Evolutionary conservation across 208 protist species (phyloP).

Genomic region (Crithidia mellificae): DNA sequence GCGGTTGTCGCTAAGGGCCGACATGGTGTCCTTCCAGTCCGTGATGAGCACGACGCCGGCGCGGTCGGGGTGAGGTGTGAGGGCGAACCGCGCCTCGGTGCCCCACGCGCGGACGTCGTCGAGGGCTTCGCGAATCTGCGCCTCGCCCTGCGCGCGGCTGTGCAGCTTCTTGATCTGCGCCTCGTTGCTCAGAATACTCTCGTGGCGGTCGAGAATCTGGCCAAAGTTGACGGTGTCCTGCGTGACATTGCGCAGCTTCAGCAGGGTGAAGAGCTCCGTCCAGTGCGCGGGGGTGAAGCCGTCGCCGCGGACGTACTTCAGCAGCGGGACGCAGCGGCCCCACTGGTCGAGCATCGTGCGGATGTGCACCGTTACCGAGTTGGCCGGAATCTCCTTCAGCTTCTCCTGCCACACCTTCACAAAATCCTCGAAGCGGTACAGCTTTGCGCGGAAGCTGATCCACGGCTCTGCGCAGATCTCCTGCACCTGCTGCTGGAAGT

Average conservation of each 20-base stretch:
- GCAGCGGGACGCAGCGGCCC: constrained; percentile 72
- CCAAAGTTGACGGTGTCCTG: constrained; percentile 92
- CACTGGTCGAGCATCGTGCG: constrained; percentile 87
- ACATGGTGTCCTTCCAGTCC: constrained; percentile 97
- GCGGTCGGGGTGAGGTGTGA: constrained; percentile 78
- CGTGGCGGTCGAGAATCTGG: constrained; percentile 85
- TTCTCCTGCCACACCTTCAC: constrained; percentile 91
- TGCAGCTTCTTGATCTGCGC: constrained; percentile 93
- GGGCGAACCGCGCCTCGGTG: constrained; percentile 81
- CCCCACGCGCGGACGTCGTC: constrained; percentile 95
- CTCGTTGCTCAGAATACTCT: constrained; percentile 78
- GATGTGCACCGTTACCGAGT: constrained; percentile 89
- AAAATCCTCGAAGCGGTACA: constrained; percentile 96
- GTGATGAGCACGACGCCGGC: constrained; percentile 92
- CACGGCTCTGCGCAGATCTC: constrained; percentile 86
- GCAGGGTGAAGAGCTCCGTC: constrained; percentile 89
- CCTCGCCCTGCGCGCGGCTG: constrained; percentile 94
- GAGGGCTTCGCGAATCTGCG: constrained; percentile 95
- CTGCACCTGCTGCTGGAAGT: constrained; percentile 87
- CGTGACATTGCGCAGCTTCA: constrained; percentile 77
- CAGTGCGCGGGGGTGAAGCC: constrained; percentile 96
- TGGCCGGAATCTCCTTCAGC: constrained; percentile 73
- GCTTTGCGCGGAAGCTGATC: constrained; percentile 93
- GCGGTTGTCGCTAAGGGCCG: constrained; percentile 96
- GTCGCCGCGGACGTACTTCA: constrained; percentile 96